Evolutionary conservation across 306 rosid genomes (phyloP).

Genomic region (Trifolium pratense): DNA sequence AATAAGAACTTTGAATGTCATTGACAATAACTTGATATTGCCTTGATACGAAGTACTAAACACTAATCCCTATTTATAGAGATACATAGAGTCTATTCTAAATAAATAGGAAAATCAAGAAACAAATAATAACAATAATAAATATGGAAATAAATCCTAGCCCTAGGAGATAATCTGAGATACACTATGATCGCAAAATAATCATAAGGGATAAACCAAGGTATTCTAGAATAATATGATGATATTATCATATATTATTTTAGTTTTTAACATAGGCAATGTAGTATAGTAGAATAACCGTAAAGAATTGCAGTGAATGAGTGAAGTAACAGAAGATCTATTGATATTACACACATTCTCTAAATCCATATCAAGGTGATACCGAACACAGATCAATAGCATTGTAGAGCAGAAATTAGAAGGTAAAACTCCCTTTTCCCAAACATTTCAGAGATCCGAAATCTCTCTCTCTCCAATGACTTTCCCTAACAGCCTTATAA

Average conservation of each 20-base stretch:
- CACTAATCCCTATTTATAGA: not conserved
- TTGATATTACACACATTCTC: not conserved
- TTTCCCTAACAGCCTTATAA: not conserved
- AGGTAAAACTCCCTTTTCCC: conserved; percentile 8
- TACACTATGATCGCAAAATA: not conserved
- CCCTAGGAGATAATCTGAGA: not conserved
- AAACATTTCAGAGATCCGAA: not conserved
- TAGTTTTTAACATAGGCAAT: not conserved
- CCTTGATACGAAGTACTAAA: not conserved
- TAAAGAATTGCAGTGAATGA: not conserved
- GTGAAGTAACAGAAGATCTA: not conserved
- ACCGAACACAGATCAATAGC: conserved; percentile 26
- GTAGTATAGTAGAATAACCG: not conserved
- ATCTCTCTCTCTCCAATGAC: conserved; percentile 6
- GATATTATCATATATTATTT: too few species aligned
- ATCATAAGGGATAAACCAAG: too few species aligned
- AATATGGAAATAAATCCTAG: not conserved
- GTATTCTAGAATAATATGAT: too few species aligned
- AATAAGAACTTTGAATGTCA: not conserved
- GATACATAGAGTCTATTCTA: not conserved
- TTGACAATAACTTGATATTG: not conserved
- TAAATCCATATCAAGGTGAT: not conserved
- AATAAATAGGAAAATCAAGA: not conserved
- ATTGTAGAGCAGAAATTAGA: not conserved
- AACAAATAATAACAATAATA: not conserved